Evolutionary conservation across 1,139 yeast species (phyloP).

Genomic region (Protomyces arabidopsidicola): DNA sequence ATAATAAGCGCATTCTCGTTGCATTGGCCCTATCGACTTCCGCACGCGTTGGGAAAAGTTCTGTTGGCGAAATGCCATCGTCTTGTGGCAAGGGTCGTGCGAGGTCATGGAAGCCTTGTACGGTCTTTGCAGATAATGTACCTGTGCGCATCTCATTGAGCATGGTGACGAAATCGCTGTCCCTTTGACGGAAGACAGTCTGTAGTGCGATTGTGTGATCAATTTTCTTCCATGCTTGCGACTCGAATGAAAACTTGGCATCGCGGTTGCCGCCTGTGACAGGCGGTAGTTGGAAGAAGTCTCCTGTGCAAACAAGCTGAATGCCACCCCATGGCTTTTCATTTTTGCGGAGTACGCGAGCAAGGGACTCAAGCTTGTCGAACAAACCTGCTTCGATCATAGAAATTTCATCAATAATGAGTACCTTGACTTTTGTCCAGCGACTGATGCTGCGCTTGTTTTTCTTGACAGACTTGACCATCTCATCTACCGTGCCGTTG

Average conservation of each 20-base stretch:
- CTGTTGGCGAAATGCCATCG: constrained; percentile 80
- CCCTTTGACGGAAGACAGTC: constrained; percentile 87
- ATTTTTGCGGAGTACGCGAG: constrained; percentile 51
- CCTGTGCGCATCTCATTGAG: constrained; percentile 84
- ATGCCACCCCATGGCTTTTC: constrained; percentile 79
- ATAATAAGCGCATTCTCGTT: constrained; percentile 50
- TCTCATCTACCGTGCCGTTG: constrained; percentile 43
- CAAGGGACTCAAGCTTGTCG: constrained; percentile 65
- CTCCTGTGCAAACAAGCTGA: constrained; percentile 80
- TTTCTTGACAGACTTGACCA: constrained; percentile 53
- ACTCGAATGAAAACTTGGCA: constrained; percentile 68
- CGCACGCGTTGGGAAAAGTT: constrained; percentile 70
- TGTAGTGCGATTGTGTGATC: constrained; percentile 62
- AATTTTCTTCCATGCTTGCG: constrained; percentile 68
- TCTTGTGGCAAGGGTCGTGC: constrained; percentile 54
- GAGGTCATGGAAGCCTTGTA: constrained; percentile 52
- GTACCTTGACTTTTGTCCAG: constrained; percentile 61
- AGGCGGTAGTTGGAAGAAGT: constrained; percentile 87
- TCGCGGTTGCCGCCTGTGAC: constrained; percentile 48
- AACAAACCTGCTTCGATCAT: constrained; percentile 78
- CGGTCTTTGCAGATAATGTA: constrained; percentile 52
- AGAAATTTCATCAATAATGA: constrained; percentile 78
- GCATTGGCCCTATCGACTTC: constrained; percentile 82
- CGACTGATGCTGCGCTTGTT: constrained; percentile 52
- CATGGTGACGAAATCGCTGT: constrained; percentile 77